Evolutionary conservation across 768 basidiomycete species (phyloP), one percentile per base, ranked within the genome.

Genomic region (Lactarius indigo): DNA sequence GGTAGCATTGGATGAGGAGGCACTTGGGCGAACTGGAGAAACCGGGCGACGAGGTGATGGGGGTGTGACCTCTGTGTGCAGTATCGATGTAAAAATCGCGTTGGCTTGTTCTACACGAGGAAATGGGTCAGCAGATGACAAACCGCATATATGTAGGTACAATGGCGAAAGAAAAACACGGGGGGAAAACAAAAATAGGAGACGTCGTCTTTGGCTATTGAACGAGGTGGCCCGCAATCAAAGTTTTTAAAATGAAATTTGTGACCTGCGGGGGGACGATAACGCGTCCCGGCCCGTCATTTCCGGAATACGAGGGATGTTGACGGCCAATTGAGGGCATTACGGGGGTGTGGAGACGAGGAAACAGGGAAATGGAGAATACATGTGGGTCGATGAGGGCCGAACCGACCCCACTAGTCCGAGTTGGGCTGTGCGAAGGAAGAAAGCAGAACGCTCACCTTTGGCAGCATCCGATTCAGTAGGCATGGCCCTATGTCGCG

Each of bases 11-110:
- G 69, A 70, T n/a, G 76, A 70, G 9, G 73, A 68, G 6, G 74
- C 68, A 15, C 72, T 64, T 20, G 70, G 72, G 23, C 78, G 78
- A 18, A 77, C 75, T 3, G 80, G 92, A 0, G 91, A 92, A 17
- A 83, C 76, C 6, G 89, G 81, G 23, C 87, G 82, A 35, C 78
- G 80, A 5, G 89, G 86, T 0, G 87, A 86, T 2, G 86, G 82
- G 5, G 90, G 89, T 0, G 90, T 89, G 58, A 93, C 89, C 79
- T 92, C 88, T 42, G 86, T 84, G 74, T 92, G 86, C 23, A 93
- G 79, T 67, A 93, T 85, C 31, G 89, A 84, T 67, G 82, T 87
- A 79, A 94, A 93, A 61, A 92, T 84, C 13, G 89, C 82, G 73
- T 93, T 93, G 62, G 91, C 90, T 85, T 93, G 91, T 78, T 93